Evolutionary conservation across 257 asterid species (phyloP), one percentile per base, ranked within the genome.

Genomic region (Solanum etuberosum): DNA sequence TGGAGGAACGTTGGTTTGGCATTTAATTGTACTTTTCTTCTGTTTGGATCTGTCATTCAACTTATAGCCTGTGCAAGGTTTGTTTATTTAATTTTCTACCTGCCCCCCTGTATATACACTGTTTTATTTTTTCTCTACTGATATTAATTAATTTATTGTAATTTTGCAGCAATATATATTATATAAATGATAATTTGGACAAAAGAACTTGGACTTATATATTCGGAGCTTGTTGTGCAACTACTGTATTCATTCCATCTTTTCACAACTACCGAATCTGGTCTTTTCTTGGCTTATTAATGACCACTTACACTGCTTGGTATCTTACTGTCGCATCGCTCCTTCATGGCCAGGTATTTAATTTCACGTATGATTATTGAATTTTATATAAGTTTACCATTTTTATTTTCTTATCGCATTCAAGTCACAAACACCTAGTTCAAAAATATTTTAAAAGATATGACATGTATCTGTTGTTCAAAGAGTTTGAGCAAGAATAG

Each of bases 11-110:
- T 95, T 92, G 99, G 99, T 15, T 93, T 96, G 94, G 98, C 95
- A 4, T 96, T 96, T 88, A 96, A 95, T 84, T 96, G 99, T 94
- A 96, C 99, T 14, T 96, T 96, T 85, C 99, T 96, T 89, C 91
- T 96, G 89, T 96, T 96, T 93, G 99, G 99, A 90, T 95, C 98
- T 68, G 99, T 96, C 38, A 96, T 96, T 89, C 99, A 96, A 85
- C 99, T 96, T 93, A 96, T 96, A 31, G 99, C 98, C 81, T 96
- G 99, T 92, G 99, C 99, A 31, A 96, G 99, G 99, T 96, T 89
- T 29, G 80, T 31, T 14, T 31, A 12, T 54, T 70, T 29, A 46
- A 81, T 18, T 46, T 81, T 81, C 7, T 48, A 81, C 29, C 42
- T 80, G 65, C 40, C 27, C 42, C 77, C 8, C 6, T 46, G 18